Evolutionary conservation across 208 protist species (phyloP), one percentile per base, ranked within the genome.

Genomic region (Trypanosoma melophagium): DNA sequence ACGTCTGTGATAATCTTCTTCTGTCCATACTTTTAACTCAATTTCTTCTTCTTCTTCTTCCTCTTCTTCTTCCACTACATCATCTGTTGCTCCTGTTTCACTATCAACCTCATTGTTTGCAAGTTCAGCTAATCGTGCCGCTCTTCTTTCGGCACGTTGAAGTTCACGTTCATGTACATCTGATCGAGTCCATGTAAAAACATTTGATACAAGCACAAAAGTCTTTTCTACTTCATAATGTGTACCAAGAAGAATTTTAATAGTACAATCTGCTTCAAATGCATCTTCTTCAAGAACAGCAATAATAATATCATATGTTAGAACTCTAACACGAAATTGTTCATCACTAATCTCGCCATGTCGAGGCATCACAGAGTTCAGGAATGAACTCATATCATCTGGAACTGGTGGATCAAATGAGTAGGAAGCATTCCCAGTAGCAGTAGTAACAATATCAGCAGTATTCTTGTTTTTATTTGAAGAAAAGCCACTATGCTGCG

Each of bases 181-280:
- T 13, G 90, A 95, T 69, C 92, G 79, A 12, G 87, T 74, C 90
- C 93, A 97, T 47, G 89, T 93, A 31, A 96, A 65, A 2, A 81
- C 76, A 19, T 86, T 95, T 0, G 90, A 95, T 12, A 97, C 84
- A 21, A 97, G 76, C 47, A 97, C 88, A 74, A 96, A 96, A 8
- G 89, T 96, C 76, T 97, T 97, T 60, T 95, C 87, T 38, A 94
- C 89, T 38, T 96, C 84, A 74, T 94, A 97, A 71, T 92, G 84
- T 2, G 87, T 81, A 38, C 84, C 82, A 7, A 74, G 60, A 5
- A 97, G 74, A 12, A 96, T 76, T 42, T 86, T 89, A 59, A 94
- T 92, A 40, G 93, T 84, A 42, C 82, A 90, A 66, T 85, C 89
- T 0, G 90, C 85, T 64, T 96, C 93, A 66, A 91, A 91, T 2